Conservation (phyloP, 768 basidiomycete species). For the Tephrocybe sp. region DNA sequence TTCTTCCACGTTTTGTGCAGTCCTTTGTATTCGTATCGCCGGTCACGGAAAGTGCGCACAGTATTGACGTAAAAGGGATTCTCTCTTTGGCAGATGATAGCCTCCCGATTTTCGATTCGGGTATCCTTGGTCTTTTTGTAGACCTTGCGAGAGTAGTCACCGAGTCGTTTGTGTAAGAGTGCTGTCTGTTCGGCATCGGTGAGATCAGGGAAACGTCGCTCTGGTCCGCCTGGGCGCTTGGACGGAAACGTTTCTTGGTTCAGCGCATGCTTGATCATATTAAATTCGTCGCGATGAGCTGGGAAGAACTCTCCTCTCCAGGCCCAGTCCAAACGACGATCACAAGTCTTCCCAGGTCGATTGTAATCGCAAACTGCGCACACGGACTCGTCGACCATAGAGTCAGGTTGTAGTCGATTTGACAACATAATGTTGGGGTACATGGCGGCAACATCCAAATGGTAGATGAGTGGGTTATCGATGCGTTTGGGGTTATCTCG, state of each 20-base stretch:
- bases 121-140: conserved; percentile 99
- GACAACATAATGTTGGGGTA: conserved; percentile 99
- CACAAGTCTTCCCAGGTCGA: conserved; percentile 92
- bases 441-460: conserved; percentile 99
- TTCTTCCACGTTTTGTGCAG: conserved; percentile 99
- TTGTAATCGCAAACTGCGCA: conserved; percentile 99
- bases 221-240: conserved; percentile 68
- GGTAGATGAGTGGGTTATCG: conserved; percentile 96
- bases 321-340: conserved; percentile 93
- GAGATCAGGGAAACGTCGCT: conserved; percentile 83
- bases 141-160: conserved; percentile 97
- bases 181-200: conserved; percentile 85
- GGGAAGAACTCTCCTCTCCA: conserved; percentile 99
- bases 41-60: conserved; percentile 93
- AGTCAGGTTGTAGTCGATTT: conserved; percentile 97
- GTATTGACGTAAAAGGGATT: conserved; percentile 99
- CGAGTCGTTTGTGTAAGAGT: conserved; percentile 92
- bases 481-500: conserved; percentile 87
- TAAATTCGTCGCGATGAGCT: conserved; percentile 94
- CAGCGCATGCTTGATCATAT: conserved; percentile 97
- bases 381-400: conserved; percentile 92
- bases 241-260: conserved; percentile 93
- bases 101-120: conserved; percentile 87
- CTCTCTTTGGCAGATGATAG: conserved; percentile 96
- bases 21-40: conserved; percentile 99